Evolutionary conservation across 2,329 filamentous ascomycete genomes (phyloP).

Genomic region (Neurospora sp.): DNA sequence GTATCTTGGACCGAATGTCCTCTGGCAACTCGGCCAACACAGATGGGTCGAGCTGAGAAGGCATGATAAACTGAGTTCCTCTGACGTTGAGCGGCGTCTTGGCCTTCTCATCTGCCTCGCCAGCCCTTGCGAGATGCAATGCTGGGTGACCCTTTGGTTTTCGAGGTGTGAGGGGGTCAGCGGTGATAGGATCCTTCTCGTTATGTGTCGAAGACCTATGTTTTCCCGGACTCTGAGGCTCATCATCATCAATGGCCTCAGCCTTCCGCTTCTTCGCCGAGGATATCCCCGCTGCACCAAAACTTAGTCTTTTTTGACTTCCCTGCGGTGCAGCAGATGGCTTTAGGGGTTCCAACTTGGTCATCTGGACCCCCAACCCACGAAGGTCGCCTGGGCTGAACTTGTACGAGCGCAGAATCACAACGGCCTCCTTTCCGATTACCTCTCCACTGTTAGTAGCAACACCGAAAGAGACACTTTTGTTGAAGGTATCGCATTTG

Average conservation of each 20-base stretch:
- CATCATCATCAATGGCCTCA: slow-evolving; percentile 38
- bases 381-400: slow-evolving; percentile 89
- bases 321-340: slow-evolving; percentile 49
- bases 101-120: slow-evolving; percentile 42
- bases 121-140: slow-evolving; percentile 39
- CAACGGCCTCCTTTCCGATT: slow-evolving; percentile 75
- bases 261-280: slow-evolving; percentile 28
- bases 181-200: slow-evolving; percentile 42
- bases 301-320: slow-evolving; percentile 71
- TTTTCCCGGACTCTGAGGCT: slow-evolving; percentile 25
- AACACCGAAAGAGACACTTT: slow-evolving; percentile 72
- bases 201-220: slow-evolving; percentile 21
- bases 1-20: slow-evolving; percentile 72
- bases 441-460: slow-evolving; percentile 66
- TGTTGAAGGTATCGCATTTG: slow-evolving; percentile 90
- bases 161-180: slow-evolving; percentile 42
- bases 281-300: slow-evolving; percentile 40
- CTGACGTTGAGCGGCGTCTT: slow-evolving; percentile 65
- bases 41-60: slow-evolving; percentile 69
- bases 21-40: slow-evolving; percentile 74
- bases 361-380: slow-evolving; percentile 87
- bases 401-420: slow-evolving; percentile 68
- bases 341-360: slow-evolving; percentile 77
- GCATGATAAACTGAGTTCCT: slow-evolving; percentile 88
- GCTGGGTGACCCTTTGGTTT: slow-evolving; percentile 47